phyloP scores from a whole-genome alignment of 805 yeast species.

The Ogataea naganishii region DNA sequence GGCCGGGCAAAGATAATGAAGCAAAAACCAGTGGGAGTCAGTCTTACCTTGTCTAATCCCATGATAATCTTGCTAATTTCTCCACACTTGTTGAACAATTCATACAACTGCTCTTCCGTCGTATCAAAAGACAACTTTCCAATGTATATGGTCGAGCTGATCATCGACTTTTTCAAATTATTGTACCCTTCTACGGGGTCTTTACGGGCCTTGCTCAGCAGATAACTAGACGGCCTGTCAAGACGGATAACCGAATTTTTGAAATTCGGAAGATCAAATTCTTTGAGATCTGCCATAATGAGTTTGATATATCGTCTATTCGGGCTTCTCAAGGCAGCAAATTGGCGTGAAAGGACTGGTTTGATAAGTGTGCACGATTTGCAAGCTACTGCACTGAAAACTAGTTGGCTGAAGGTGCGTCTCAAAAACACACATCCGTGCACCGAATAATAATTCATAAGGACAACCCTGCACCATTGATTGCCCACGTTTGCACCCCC shows the following conservation, averaged over 20 bases:
- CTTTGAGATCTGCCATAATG: constrained; percentile 23
- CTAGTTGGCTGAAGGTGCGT: too few relatives aligned
- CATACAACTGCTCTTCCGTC: constrained; percentile 90
- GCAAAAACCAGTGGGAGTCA: constrained; percentile 96
- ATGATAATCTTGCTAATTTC: constrained; percentile 71
- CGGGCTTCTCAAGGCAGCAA: too few relatives aligned
- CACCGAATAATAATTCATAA: too few relatives aligned
- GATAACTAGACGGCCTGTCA: constrained; percentile 64
- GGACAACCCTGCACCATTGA: too few relatives aligned
- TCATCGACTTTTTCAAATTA: constrained; percentile 57
- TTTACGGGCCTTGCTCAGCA: constrained; percentile 56
- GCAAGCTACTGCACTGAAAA: too few relatives aligned
- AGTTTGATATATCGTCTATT: too few relatives aligned
- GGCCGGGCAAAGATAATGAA: constrained; percentile 71
- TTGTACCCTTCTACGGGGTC: constrained; percentile 42
- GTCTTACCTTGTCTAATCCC: constrained; percentile 88
- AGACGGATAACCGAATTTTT: constrained; percentile 57
- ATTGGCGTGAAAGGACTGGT: too few relatives aligned
- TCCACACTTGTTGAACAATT: constrained; percentile 78
- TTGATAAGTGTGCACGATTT: too few relatives aligned
- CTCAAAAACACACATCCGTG: too few relatives aligned
- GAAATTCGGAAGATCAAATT: constrained; percentile 47
- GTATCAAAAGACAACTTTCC: constrained; percentile 88
- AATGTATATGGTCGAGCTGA: constrained; percentile 74
- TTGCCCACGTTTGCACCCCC: too few relatives aligned